Percentiles rank a stretch among this genome's conserved stretches.
Conservation (phyloP, 371 early-diverging fungal genomes). For the Cokeromyces recurvatus region DNA sequence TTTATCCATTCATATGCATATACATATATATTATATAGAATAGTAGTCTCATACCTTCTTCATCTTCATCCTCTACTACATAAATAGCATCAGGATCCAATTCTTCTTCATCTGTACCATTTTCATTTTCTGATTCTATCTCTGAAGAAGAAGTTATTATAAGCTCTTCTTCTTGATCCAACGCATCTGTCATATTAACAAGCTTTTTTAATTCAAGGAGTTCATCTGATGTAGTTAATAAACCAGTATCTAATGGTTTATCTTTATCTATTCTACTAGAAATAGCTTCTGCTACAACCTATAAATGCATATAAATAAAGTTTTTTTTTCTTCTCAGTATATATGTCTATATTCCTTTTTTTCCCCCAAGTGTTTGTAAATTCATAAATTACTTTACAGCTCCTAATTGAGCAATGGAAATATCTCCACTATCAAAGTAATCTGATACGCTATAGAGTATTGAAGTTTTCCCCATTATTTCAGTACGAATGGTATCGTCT, state of each 20-base stretch:
- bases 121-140: conserved; percentile 2
- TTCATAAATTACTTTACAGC: conserved; percentile 16
- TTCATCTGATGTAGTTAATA: conserved; percentile 19
- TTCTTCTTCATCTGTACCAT: conserved; percentile 17
- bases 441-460: conserved; percentile 14
- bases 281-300: conserved; percentile 33
- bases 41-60: no score
- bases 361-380: no score
- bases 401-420: conserved; percentile 22
- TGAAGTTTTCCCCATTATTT: conserved; percentile 8
- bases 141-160: neutral
- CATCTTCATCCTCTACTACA: conserved; percentile 1
- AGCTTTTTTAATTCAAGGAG: conserved; percentile 18
- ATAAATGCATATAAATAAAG: no score
- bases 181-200: conserved; percentile 9
- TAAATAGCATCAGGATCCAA: conserved; percentile 32
- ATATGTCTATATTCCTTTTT: no score
- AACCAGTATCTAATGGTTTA: conserved; percentile 21
- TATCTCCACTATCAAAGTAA: conserved; percentile 29
- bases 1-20: no score
- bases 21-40: no score
- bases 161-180: neutral
- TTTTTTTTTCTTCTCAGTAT: no score
- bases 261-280: conserved; percentile 20
- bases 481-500: neutral